A percentile compares a stretch with the other conserved stretches of the same genome.
Evolutionary conservation across 257 asterid genomes (phyloP).

Genomic region (Solanum neorickii): DNA sequence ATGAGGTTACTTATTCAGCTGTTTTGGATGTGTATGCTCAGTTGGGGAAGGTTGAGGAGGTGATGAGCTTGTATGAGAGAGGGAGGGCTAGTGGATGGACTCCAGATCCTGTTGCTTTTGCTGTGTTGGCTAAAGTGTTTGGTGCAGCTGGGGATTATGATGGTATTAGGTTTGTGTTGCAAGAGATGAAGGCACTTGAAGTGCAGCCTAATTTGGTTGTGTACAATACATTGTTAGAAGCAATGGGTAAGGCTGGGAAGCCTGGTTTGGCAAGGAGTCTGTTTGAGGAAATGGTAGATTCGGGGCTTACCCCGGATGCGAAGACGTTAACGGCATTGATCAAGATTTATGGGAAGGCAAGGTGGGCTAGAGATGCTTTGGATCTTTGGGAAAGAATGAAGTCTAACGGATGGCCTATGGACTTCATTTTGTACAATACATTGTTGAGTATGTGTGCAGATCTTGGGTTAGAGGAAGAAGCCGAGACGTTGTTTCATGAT

Average conservation of each 20-base stretch:
- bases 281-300: conserved; percentile 86
- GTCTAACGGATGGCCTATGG: conserved; percentile 80
- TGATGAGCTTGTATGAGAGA: conserved; percentile 74
- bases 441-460: conserved; percentile 96
- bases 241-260: conserved; percentile 84
- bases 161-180: conserved; percentile 71
- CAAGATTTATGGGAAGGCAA: conserved; percentile 85
- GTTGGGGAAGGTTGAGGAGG: conserved; percentile 78
- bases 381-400: conserved; percentile 86
- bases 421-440: conserved; percentile 69
- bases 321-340: conserved; percentile 73
- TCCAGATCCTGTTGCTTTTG: conserved; percentile 70
- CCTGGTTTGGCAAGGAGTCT: conserved; percentile 80
- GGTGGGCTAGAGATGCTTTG: conserved; percentile 89
- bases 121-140: conserved; percentile 76
- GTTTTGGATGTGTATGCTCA: conserved; percentile 82
- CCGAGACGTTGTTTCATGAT: conserved; percentile 57
- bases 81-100: conserved; percentile 94
- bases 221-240: conserved; percentile 75
- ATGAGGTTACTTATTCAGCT: conserved; percentile 93
- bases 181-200: conserved; percentile 71
- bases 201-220: conserved; percentile 77
- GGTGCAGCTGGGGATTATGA: conserved; percentile 92
- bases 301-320: conserved; percentile 59
- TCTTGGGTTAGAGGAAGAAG: conserved; percentile 84